A percentile compares a stretch with the other conserved stretches of the same genome.
These are phyloP conservation scores for Anthracocystis setariae DNA, from an alignment of 1,284 basidiomycete species.

Conservation along the genomic window DNA sequence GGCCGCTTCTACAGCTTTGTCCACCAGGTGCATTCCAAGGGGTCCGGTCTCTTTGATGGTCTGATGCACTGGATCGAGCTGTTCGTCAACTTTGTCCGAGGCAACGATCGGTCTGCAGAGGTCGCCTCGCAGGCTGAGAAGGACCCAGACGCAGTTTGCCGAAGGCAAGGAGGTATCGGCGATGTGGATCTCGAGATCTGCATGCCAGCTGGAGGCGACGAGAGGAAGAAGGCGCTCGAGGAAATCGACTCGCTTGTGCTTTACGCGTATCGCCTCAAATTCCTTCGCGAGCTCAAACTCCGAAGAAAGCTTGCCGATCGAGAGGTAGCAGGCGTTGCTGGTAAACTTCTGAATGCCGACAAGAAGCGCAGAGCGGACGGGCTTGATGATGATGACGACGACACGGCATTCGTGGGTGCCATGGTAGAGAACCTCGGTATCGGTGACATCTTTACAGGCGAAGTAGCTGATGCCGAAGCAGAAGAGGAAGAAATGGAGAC, in stretches of 20 bases:
- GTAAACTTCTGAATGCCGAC: conserved; percentile 36
- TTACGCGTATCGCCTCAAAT: conserved; percentile 63
- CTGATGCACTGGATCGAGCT: conserved; percentile 98
- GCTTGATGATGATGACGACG: conserved; percentile 52
- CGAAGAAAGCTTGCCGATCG: conserved; percentile 54
- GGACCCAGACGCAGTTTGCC: conserved; percentile 2
- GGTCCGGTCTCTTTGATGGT: conserved; percentile 89
- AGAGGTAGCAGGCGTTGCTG: conserved; percentile 55
- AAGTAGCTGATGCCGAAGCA: conserved; percentile 62
- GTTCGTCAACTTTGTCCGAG: conserved; percentile 90
- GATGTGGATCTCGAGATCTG: conserved; percentile 62
- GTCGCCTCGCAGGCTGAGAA: conserved; percentile 69
- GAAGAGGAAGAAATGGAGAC: conserved; percentile 58
- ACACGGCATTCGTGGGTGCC: conserved; percentile 57
- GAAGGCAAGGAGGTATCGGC: conserved; percentile 51
- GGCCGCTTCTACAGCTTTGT: conserved; percentile 96
- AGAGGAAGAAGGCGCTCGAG: conserved; percentile 50
- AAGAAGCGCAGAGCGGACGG: conserved; percentile 46
- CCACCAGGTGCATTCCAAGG: conserved; percentile 97
- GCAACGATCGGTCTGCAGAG: conserved; percentile 75
- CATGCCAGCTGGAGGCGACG: conserved; percentile 57
- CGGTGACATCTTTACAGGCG: conserved; percentile 61
- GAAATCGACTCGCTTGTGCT: conserved; percentile 64
- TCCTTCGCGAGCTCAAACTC: conserved; percentile 63
- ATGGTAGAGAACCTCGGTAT: conserved; percentile 65